Base-by-base conservation (phyloP, 73 alveolate species). In the Uronychia binucleata region DNA sequence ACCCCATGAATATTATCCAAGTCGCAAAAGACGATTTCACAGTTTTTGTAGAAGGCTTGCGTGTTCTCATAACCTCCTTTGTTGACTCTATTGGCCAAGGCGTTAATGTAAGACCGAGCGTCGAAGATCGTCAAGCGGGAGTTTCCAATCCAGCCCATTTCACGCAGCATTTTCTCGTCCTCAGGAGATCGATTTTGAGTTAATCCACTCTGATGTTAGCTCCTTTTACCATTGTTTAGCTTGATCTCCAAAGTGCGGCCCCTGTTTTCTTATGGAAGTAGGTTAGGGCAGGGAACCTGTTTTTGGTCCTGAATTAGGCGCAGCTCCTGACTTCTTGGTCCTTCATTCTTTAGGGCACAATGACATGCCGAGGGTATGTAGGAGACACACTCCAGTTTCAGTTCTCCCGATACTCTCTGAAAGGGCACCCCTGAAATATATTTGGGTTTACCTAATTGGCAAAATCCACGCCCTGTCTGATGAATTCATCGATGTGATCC, bases 1-100 rank as follows among this genome's bases (percentile, higher is more conserved):
- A 98, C 99, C 86, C 93, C 96, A 81, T 98, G 99, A 76, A 98
- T 98, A 78, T 98, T 98, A 75, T 95, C 99, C 58, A 98, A 97
- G 86, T 96, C 95, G 76, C 97, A 92, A 84, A 97, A 98, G 31
- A 75, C 95, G 30, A 98, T 91, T 29, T 96, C 95, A 75, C 97
- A 95, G 86, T 88, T 87, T 59, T 75, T 85, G 83, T 98, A 98
- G 78, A 88, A 85, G n/a, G n/a, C 30, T 34, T 78, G 83, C 1
- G 86, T 92, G 85, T 93, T 90, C 88, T 98, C 99, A 85, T 59
- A 97, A 31, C 99, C 99, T 35, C 98, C 98, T 28, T 97, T 97
- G 75, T 93, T 95, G 1, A 97, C 97, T 86, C 93, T 90, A 78
- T 98, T 96, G 28, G 97, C 98, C 75, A 90, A 83, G 28, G 99